Evolutionary conservation across 768 basidiomycete species (phyloP).

Genomic region (Phlebiopsis flavidoalba): DNA sequence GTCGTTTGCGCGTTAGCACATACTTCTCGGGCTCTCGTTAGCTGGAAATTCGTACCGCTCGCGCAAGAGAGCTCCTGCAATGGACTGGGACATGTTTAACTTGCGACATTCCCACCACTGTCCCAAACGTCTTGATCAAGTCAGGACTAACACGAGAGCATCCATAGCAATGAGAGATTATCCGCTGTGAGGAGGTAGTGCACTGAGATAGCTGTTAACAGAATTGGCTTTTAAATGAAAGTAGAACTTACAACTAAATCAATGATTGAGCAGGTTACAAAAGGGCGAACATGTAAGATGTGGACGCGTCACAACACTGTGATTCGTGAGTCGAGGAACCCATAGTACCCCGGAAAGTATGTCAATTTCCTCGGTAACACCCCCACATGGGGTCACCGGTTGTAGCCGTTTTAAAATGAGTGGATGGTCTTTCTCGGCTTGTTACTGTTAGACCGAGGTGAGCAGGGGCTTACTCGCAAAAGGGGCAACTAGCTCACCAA

Average conservation of each 20-base stretch:
- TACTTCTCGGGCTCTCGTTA: background rate
- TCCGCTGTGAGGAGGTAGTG: background rate
- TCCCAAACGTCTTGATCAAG: background rate
- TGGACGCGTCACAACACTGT: conserved; percentile 1
- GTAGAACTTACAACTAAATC: background rate
- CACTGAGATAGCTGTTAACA: background rate
- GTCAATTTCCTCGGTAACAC: background rate
- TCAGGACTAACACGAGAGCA: background rate
- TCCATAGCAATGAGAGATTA: background rate
- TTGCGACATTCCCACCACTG: conserved; percentile 1
- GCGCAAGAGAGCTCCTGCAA: background rate
- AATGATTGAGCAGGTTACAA: background rate
- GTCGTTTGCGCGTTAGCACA: background rate
- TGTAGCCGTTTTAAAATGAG: conserved; percentile 1
- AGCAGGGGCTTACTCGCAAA: background rate
- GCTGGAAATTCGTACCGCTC: background rate
- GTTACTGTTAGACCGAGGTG: background rate
- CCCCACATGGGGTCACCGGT: background rate
- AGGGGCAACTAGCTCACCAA: background rate
- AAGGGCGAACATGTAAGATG: no score
- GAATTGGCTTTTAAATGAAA: background rate
- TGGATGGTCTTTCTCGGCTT: background rate
- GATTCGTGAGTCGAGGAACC: no score
- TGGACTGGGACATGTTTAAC: background rate
- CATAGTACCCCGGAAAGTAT: background rate